Conservation (phyloP, 164 flowering plant genomes). For the Annona cherimola region DNA sequence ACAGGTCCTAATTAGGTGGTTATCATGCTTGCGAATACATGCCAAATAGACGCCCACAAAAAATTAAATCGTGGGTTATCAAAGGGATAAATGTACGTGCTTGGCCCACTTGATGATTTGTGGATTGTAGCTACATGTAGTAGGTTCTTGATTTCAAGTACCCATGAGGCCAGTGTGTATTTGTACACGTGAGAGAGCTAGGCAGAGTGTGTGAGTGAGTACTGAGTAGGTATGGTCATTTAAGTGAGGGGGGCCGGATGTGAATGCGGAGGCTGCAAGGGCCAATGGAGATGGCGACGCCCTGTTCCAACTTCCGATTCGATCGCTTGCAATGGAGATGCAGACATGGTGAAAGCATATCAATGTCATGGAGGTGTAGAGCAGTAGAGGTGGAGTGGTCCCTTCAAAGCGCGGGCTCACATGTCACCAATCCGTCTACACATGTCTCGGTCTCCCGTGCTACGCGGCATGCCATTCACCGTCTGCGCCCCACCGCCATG, state of each 20-base stretch:
- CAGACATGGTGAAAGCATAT: conserved; percentile 22
- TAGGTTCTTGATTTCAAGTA: not conserved
- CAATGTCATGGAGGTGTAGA: conserved; percentile 17
- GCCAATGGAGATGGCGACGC: conserved; percentile 10
- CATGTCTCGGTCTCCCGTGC: conserved; percentile 16
- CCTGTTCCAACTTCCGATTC: too few relatives aligned
- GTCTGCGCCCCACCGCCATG: not conserved
- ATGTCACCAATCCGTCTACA: conserved; percentile 27
- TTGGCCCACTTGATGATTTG: not conserved
- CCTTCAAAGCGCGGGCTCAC: conserved; percentile 29
- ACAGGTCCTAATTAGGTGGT: too few relatives aligned
- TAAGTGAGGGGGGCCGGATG: conserved; percentile 6
- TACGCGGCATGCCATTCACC: not conserved
- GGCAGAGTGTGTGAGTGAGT: too few relatives aligned
- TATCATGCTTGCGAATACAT: too few relatives aligned
- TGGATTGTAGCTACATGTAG: not conserved
- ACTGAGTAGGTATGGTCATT: conserved; percentile 4
- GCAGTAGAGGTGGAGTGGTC: conserved; percentile 18
- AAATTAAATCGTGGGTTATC: too few relatives aligned
- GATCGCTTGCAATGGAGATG: not conserved
- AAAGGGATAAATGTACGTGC: not conserved
- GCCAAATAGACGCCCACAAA: too few relatives aligned
- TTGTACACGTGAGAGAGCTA: not conserved
- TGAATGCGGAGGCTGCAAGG: conserved; percentile 7
- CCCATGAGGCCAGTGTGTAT: not conserved